Evolutionary conservation across 192 early-diverging fungal genomes (phyloP), one percentile per base, ranked within the genome.

Genomic region (Phycomyces blakesleeanus): DNA sequence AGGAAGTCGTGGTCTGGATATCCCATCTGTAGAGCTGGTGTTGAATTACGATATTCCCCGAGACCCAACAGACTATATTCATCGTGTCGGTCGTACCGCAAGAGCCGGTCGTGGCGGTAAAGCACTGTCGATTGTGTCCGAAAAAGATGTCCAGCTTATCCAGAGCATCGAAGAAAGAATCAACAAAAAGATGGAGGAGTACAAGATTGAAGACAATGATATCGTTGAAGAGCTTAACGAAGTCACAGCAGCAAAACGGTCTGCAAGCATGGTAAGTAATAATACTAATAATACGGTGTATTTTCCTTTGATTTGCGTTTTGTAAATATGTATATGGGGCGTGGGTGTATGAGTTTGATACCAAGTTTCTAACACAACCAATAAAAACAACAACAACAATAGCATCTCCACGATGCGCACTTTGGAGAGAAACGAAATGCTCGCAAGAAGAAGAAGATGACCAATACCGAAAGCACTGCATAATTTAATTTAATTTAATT

Each of bases 41-140:
- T 67, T 98, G 51, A 99, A 99, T 63, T 96, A 91, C 76, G 93
- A 99, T 69, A 84, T 99, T 20, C 96, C 98, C 9, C 84, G 91
- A 6, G 92, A 95, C 72, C 89, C 96, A 7, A 91, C 94, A 42
- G 95, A 96, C 71, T 99, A 99, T 61, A 92, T 99, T 59, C 98
- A 99, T 72, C 83, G 98, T 29, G 94, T 99, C 5, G 98, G 98
- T 54, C 90, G 97, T 77, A 98, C 97, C 6, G 97, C 97, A 15
- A 85, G 98, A 78, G 98, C 98, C 0, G 95, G 98, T 11, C 72
- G 92, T 29, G 93, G 90, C 25, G 97, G 97, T 73, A 75, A 87
- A 41, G 87, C 97, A 5, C 59, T 99, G 21, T 91, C 95, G 0
- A 83, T 99, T 29, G 88, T 95, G 37, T 77, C 90, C 0, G 92